Base-by-base conservation (phyloP, 139 green algal genomes). In the Chlamydomonas incerta region DNA sequence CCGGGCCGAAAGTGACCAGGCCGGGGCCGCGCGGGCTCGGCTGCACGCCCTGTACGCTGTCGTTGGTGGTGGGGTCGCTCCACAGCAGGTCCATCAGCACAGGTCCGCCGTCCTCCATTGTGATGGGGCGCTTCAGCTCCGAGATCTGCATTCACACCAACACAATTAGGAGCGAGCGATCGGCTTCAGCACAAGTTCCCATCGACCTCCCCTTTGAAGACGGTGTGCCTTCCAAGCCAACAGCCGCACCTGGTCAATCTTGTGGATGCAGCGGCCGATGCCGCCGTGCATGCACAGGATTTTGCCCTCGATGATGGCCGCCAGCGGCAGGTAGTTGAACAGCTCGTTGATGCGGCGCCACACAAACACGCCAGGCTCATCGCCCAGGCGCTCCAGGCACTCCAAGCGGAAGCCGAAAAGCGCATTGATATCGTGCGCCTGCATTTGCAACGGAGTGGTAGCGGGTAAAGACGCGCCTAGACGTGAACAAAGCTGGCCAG, bases 81-180 rank as follows among this genome's bases (percentile, higher is more conserved):
- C 98, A 99, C 68, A 99, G 91, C 76, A 99, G 93, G 90, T 99
- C 98, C 98, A 99, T 99, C 14, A 99, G 94, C 82, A 98, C 92
- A 57, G 97, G 88, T 3, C 94, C 94, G 33, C 96, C 96, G 29
- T 96, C 93, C 89, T 99, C 97, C 97, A 99, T 99, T 26, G 95
- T 98, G 52, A 99, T 90, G 21, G 98, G 98, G 41, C 98, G 93
- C 82, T 97, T 85, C 68, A 99, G 92, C 72, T 86, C 92, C 65
- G 96, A 92, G 52, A 99, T 99, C 92, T 99, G 95, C 18, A 23
- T n/a, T n/a, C n/a, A n/a, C n/a, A n/a, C n/a, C n/a, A n/a, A n/a
- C n/a, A n/a, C n/a, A n/a, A n/a, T n/a, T n/a, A n/a, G n/a, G n/a
- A n/a, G n/a, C n/a, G n/a, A n/a, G n/a, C n/a, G n/a, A n/a, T n/a